These are phyloP conservation scores for Biancaea sappan DNA, from an alignment of 306 rosid genomes.

Conservation along the genomic window DNA sequence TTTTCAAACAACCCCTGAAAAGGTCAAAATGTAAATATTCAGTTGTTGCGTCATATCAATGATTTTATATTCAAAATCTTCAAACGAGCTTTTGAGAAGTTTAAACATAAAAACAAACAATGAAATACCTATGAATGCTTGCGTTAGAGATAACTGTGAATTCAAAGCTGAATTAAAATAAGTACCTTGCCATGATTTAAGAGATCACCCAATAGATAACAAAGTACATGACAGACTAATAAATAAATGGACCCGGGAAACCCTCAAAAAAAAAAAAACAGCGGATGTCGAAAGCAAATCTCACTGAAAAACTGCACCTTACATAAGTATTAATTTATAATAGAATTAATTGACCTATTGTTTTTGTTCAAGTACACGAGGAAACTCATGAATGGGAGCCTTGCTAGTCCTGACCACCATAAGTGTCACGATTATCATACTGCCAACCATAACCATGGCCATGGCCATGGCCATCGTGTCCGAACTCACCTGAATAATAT, in stretches of 20 bases:
- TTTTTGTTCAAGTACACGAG: neutral
- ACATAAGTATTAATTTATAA: too few species aligned
- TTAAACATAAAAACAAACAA: too few species aligned
- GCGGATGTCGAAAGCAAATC: too few species aligned
- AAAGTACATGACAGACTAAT: neutral
- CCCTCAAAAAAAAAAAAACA: neutral
- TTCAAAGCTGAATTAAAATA: neutral
- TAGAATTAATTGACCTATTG: too few species aligned
- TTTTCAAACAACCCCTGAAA: too few species aligned
- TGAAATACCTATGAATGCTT: too few species aligned
- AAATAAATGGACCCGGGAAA: too few species aligned
- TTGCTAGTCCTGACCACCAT: conserved; percentile 61
- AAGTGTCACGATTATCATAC: conserved; percentile 67
- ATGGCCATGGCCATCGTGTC: conserved; percentile 72
- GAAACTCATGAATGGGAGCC: conserved; percentile 9
- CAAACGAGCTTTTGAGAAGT: too few species aligned
- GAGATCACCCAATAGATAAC: neutral
- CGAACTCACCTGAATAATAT: conserved; percentile 67
- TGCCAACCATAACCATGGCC: conserved; percentile 80
- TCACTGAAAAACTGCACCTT: neutral
- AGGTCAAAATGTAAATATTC: too few species aligned
- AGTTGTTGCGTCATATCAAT: too few species aligned
- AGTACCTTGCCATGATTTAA: neutral
- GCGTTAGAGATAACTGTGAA: too few species aligned
- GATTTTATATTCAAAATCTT: too few species aligned